phyloP scores from a whole-genome alignment of 768 basidiomycete species.

The Naematelia aurantialba region DNA sequence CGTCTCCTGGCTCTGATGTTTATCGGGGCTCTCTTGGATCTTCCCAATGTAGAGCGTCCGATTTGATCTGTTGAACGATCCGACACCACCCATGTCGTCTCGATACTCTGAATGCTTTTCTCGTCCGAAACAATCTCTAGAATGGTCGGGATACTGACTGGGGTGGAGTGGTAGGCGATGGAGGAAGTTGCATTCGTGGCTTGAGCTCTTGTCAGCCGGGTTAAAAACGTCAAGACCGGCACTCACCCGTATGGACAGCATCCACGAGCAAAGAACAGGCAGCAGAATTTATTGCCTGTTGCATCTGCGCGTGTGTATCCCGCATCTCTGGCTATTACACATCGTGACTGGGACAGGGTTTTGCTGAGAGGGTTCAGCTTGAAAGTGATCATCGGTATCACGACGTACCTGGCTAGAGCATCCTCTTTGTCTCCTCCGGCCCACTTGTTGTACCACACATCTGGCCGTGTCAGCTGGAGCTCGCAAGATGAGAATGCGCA shows the following conservation, averaged over 20 bases:
- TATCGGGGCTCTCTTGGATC: conserved; percentile 65
- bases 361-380: conserved; percentile 58
- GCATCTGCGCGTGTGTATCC: conserved; percentile 94
- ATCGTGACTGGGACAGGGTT: conserved; percentile 88
- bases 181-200: conserved; percentile 83
- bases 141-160: conserved; percentile 64
- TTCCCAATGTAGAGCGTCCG: conserved; percentile 90
- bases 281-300: conserved; percentile 85
- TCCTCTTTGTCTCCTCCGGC: conserved; percentile 99
- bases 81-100: conserved; percentile 99
- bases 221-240: too few species aligned
- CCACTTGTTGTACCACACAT: conserved; percentile 99
- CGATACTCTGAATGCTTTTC: conserved; percentile 97
- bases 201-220: conserved; percentile 15
- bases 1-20: conserved; percentile 86
- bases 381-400: not conserved
- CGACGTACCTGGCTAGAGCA: conserved; percentile 81
- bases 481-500: not conserved
- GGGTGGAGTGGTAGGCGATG: conserved; percentile 76
- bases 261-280: conserved; percentile 91
- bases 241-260: conserved; percentile 86
- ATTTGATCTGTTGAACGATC: conserved; percentile 90
- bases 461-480: conserved; percentile 24
- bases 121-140: conserved; percentile 93
- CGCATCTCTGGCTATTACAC: conserved; percentile 78